phyloP scores from a whole-genome alignment of 345 rosid genomes.

The Salix exigua region DNA sequence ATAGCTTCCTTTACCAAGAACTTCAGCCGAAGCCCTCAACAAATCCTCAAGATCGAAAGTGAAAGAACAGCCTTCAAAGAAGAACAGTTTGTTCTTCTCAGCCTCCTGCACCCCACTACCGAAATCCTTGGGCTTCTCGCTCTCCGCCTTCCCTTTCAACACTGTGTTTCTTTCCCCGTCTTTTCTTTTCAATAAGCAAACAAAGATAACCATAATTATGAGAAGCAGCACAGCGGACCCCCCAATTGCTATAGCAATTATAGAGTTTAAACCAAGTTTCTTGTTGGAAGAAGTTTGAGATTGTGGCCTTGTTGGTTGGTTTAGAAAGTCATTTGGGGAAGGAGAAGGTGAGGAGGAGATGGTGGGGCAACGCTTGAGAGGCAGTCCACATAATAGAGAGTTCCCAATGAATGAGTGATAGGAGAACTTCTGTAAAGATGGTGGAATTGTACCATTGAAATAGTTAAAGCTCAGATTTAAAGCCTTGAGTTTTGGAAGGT shows the following conservation, averaged over 20 bases:
- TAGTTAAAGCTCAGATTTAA: slow-evolving; percentile 61
- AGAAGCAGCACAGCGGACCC: slow-evolving; percentile 41
- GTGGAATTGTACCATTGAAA: slow-evolving; percentile 64
- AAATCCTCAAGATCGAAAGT: slow-evolving; percentile 77
- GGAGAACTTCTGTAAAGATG: slow-evolving; percentile 42
- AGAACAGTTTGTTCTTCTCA: slow-evolving; percentile 74
- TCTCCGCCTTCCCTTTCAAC: slow-evolving; percentile 32
- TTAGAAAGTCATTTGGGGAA: slow-evolving; percentile 28
- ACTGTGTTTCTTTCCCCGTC: slow-evolving; percentile 23
- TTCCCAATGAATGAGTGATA: slow-evolving; percentile 54
- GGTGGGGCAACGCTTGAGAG: slow-evolving; percentile 41
- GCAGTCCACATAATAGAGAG: slow-evolving; percentile 55
- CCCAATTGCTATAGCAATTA: slow-evolving; percentile 43
- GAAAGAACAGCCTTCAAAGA: slow-evolving; percentile 61
- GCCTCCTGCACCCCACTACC: slow-evolving; percentile 89
- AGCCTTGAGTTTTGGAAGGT: slow-evolving; percentile 43
- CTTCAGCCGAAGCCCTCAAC: slow-evolving; percentile 86
- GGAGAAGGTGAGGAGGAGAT: slow-evolving; percentile 34
- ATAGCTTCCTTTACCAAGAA: slow-evolving; percentile 79
- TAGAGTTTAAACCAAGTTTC: slow-evolving; percentile 38
- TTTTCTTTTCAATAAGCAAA: slow-evolving; percentile 40
- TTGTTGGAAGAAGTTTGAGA: slow-evolving; percentile 16
- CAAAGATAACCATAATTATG: slow-evolving; percentile 26
- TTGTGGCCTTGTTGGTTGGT: slow-evolving; percentile 23
- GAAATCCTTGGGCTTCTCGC: slow-evolving; percentile 56